These are phyloP conservation scores for Citrus hindsii DNA, from an alignment of 345 rosid species.

Conservation along the genomic window DNA sequence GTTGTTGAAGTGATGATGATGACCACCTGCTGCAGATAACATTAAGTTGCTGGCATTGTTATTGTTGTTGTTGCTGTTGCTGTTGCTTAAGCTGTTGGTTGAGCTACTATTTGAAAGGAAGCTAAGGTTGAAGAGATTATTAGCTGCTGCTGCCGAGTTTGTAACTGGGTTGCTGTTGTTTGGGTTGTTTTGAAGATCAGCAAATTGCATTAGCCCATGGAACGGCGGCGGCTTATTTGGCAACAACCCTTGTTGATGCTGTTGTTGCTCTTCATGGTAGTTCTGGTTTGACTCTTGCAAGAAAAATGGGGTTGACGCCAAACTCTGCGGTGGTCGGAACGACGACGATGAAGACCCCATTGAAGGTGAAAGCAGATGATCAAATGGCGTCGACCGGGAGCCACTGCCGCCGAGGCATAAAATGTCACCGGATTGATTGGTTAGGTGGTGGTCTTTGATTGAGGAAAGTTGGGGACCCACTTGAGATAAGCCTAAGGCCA, in stretches of 20 bases:
- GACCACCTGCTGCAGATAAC: slow-evolving; percentile 16
- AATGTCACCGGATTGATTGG: slow-evolving; percentile 37
- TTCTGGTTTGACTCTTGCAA: slow-evolving; percentile 53
- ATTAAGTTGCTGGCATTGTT: slow-evolving; percentile 30
- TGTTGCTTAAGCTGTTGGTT: slow-evolving; percentile 25
- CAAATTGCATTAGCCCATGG: slow-evolving; percentile 54
- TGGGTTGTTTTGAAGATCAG: slow-evolving; percentile 30
- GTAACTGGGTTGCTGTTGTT: background rate
- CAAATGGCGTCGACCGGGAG: slow-evolving; percentile 33
- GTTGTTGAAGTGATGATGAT: slow-evolving; percentile 26
- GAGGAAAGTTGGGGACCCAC: slow-evolving; percentile 45
- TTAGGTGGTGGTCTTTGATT: slow-evolving; percentile 21
- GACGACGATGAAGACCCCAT: slow-evolving; percentile 35
- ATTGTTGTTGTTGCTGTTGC: slow-evolving; percentile 26
- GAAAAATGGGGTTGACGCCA: slow-evolving; percentile 43
- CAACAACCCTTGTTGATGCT: slow-evolving; percentile 38
- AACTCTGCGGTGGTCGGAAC: slow-evolving; percentile 24
- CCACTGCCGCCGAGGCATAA: slow-evolving; percentile 50
- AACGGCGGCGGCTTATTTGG: slow-evolving; percentile 21
- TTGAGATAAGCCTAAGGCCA: slow-evolving; percentile 59
- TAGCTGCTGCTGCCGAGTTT: slow-evolving; percentile 15
- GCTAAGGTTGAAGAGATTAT: slow-evolving; percentile 50
- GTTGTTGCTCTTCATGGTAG: slow-evolving; percentile 40
- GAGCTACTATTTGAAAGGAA: slow-evolving; percentile 33
- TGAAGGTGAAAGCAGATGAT: slow-evolving; percentile 48